These are phyloP conservation scores for Trametes sanguinea DNA, from an alignment of 768 basidiomycete genomes.

Conservation along the genomic window DNA sequence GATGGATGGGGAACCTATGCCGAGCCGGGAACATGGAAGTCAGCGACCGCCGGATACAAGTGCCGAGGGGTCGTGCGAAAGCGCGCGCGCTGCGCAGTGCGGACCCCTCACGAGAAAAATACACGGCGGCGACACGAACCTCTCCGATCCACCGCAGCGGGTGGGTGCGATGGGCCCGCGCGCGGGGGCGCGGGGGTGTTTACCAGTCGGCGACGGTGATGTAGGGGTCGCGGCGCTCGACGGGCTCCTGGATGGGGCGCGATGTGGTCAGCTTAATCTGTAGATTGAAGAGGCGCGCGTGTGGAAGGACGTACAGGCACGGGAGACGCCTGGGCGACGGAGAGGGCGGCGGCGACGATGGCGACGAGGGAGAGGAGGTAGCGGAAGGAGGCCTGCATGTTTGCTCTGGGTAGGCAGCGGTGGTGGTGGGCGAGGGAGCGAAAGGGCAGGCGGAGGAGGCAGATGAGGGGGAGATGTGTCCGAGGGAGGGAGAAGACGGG, in stretches of 20 bases:
- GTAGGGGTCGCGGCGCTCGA: slow-evolving; percentile 20
- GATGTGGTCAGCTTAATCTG: neutral
- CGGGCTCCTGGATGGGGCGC: slow-evolving; percentile 6
- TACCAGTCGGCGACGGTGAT: slow-evolving; percentile 24
- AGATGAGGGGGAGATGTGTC: neutral
- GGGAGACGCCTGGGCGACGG: slow-evolving; percentile 16
- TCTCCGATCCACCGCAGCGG: neutral
- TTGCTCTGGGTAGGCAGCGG: neutral
- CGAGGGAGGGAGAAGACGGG: neutral
- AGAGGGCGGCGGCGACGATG: slow-evolving; percentile 20
- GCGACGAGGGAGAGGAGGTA: slow-evolving; percentile 22
- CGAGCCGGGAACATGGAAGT: neutral
- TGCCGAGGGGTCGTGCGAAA: neutral
- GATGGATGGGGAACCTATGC: neutral
- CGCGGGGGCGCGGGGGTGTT: neutral
- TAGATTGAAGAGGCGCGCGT: neutral
- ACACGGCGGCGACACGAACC: neutral
- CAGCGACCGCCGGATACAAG: neutral
- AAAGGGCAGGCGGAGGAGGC: neutral
- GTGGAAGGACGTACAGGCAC: slow-evolving; percentile 13
- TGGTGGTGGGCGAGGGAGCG: neutral
- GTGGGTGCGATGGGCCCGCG: neutral
- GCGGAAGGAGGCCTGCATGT: slow-evolving; percentile 21
- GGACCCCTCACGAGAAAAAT: neutral
- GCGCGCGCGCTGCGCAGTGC: neutral